A percentile compares a stretch with the other conserved stretches of the same genome.
phyloP scores from a whole-genome alignment of 768 basidiomycete species.

The Leccinum longicurvipes region DNA sequence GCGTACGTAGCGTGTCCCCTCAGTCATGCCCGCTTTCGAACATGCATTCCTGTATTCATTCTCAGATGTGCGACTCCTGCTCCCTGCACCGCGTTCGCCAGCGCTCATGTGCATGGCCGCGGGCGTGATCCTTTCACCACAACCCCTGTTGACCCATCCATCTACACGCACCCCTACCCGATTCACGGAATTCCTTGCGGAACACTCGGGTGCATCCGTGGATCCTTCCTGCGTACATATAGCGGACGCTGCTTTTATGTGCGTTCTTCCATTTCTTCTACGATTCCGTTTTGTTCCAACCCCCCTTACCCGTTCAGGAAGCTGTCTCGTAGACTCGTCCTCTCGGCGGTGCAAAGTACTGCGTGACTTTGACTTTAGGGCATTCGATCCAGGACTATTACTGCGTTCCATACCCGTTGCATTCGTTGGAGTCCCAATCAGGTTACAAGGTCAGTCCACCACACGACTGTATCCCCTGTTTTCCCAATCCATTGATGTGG shows the following conservation, averaged over 20 bases:
- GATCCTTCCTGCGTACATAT: conserved; percentile 20
- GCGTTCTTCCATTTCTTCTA: conserved; percentile 10
- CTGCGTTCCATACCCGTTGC: background rate
- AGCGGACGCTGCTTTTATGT: conserved; percentile 11
- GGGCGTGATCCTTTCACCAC: conserved; percentile 5
- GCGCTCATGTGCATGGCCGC: conserved; percentile 9
- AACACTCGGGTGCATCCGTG: conserved; percentile 12
- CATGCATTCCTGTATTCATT: conserved; percentile 15
- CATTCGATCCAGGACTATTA: background rate
- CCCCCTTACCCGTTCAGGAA: background rate
- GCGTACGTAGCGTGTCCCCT: conserved; percentile 14
- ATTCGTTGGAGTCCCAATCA: background rate
- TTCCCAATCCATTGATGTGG: conserved; percentile 9
- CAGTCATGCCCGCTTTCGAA: background rate
- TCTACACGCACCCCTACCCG: conserved; percentile 8
- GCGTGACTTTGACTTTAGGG: background rate
- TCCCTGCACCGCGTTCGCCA: conserved; percentile 14
- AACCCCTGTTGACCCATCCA: conserved; percentile 5
- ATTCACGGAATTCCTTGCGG: conserved; percentile 12
- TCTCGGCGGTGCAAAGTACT: conserved; percentile 3
- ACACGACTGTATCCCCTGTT: conserved; percentile 2
- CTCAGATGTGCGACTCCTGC: conserved; percentile 12
- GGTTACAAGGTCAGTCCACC: conserved; percentile 13
- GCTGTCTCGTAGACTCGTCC: background rate
- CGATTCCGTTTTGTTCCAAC: conserved; percentile 7